phyloP scores from a whole-genome alignment of 2,329 filamentous ascomycete genomes.

The Hymenoscyphus occultus region DNA sequence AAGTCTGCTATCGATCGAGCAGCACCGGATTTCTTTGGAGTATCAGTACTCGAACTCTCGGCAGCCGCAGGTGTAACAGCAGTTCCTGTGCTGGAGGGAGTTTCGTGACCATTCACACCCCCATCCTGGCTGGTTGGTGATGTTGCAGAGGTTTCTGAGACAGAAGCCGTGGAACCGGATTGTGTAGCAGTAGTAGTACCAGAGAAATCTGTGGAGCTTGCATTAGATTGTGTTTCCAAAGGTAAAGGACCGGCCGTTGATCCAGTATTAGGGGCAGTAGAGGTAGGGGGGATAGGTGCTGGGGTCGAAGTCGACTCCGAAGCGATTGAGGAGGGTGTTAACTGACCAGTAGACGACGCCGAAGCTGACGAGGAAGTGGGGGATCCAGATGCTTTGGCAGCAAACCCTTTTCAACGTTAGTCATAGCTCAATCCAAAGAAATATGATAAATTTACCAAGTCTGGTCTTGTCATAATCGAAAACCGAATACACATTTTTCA shows the following conservation, averaged over 20 bases:
- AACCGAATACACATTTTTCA: conserved; percentile 86
- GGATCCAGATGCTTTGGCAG: conserved; percentile 16
- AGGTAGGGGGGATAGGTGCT: conserved; percentile 3
- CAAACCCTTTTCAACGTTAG: conserved; percentile 20
- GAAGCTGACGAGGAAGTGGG: conserved; percentile 18
- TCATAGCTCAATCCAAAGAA: conserved; percentile 7
- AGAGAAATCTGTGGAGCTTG: conserved; percentile 38
- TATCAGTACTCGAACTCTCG: conserved; percentile 7
- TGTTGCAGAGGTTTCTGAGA: conserved; percentile 14
- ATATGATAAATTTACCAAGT: conserved; percentile 51
- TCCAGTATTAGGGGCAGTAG: conserved; percentile 8
- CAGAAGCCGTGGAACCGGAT: conserved; percentile 11
- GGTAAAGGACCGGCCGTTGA: conserved; percentile 13
- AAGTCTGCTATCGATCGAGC: neutral
- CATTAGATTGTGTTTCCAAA: conserved; percentile 19
- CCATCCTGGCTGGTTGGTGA: conserved; percentile 12
- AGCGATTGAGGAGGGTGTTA: conserved; percentile 12
- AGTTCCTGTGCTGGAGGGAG: conserved; percentile 24
- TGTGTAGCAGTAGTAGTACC: conserved; percentile 20
- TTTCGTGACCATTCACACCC: conserved; percentile 41
- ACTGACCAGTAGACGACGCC: conserved; percentile 27
- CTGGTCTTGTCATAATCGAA: conserved; percentile 71
- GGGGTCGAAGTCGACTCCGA: conserved; percentile 6
- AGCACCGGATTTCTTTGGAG: conserved; percentile 7
- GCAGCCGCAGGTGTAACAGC: conserved; percentile 22